Percentiles rank a stretch among this genome's conserved stretches.
phyloP scores from a whole-genome alignment of 2,329 filamentous ascomycete species.

The Sphaerulina musiva region DNA sequence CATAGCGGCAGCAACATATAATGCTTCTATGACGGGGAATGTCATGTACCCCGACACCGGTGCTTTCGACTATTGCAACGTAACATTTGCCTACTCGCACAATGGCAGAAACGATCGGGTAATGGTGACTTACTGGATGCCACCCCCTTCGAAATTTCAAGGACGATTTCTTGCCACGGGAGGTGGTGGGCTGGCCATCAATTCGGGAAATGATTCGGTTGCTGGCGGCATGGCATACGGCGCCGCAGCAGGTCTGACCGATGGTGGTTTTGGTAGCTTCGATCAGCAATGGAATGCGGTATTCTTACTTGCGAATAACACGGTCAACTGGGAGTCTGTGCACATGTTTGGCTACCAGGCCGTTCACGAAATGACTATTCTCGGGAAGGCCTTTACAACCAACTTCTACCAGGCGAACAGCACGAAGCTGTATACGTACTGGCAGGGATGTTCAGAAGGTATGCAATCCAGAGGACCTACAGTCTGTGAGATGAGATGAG shows the following conservation, averaged over 20 bases:
- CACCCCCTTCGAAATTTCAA: slow-evolving; percentile 39
- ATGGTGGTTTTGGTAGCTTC: slow-evolving; percentile 48
- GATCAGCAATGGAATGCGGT: slow-evolving; percentile 31
- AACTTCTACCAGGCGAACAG: slow-evolving; percentile 34
- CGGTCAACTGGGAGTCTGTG: slow-evolving; percentile 46
- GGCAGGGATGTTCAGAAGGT: slow-evolving; percentile 50
- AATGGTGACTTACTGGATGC: slow-evolving; percentile 39
- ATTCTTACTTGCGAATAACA: slow-evolving; percentile 39
- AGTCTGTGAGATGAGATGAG: background rate
- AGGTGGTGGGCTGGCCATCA: slow-evolving; percentile 39
- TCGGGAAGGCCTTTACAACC: slow-evolving; percentile 43
- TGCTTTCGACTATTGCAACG: slow-evolving; percentile 41
- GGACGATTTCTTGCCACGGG: slow-evolving; percentile 45
- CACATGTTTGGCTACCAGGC: slow-evolving; percentile 50
- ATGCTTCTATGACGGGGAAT: slow-evolving; percentile 27
- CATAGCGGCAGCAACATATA: slow-evolving; percentile 34
- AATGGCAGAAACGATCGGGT: slow-evolving; percentile 34
- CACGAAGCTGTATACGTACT: slow-evolving; percentile 43
- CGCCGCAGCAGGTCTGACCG: slow-evolving; percentile 45
- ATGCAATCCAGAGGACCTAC: background rate
- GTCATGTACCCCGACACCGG: slow-evolving; percentile 30
- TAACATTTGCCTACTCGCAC: slow-evolving; percentile 41
- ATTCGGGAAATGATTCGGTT: slow-evolving; percentile 28
- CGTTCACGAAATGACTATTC: slow-evolving; percentile 46
- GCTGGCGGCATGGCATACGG: slow-evolving; percentile 40